Evolutionary conservation across 1,139 yeast genomes (phyloP), one percentile per base, ranked within the genome.

Genomic region (Magnusiomyces suaveolens): DNA sequence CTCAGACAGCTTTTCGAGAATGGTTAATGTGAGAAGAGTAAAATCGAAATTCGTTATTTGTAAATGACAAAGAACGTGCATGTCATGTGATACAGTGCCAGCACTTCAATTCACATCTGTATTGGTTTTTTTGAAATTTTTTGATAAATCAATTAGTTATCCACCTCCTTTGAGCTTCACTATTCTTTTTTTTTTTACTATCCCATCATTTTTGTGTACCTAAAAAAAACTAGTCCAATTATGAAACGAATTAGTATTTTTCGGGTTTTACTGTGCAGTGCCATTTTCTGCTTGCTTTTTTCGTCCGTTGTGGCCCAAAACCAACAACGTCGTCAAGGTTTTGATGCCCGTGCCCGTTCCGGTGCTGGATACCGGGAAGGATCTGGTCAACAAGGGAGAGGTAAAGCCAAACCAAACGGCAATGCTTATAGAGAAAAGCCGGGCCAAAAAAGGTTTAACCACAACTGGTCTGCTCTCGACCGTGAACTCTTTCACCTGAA

Each of bases 401-500:
- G 44, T 20, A 21, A 16, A 8, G 3, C 25, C 10, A 41, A 41
- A 18, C 10, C 23, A 6, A 18, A 41, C 6, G 14, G 20, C 10
- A 20, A 18, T 20, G 25, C 44, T 6, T 41, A 41, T 25, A 21
- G 20, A 20, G 44, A 41, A 18, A 41, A 41, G 44, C 25, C 44
- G 3, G 44, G 44, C 44, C 44, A 41, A 20, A 41, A 41, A 21
- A 41, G 20, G 44, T 48, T 48, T n/a, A 48, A 48, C 33, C 51
- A 48, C 18, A 48, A 48, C 21, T 75, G 81, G 80, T 67, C 79
- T 0, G 66, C 82, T 0, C 81, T 81, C 56, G 97, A 90, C 66
- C 76, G 85, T 44, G 96, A 90, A 69, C 83, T 92, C 57, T 89
- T 90, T 71, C 76, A 78, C 53, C 73, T 90, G 56, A 85, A 84